Evolutionary conservation across 768 basidiomycete genomes (phyloP), one percentile per base, ranked within the genome.

Genomic region (Lentinula sp.): DNA sequence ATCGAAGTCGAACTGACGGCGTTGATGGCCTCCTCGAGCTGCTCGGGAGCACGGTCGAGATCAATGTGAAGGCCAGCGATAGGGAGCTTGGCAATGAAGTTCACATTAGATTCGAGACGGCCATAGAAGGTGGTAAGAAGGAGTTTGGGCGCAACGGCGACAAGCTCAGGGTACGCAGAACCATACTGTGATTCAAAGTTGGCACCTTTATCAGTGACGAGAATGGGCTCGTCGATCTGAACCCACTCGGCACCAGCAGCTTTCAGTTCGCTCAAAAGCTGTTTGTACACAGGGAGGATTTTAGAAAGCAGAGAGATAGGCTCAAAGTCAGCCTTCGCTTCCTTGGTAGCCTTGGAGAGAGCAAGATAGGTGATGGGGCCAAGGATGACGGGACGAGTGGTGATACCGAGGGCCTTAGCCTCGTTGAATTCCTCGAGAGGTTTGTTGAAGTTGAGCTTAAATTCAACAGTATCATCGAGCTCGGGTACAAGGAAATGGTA

Each of bases 401-500:
- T 77, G 71, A 98, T 78, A 65, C 97, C 97, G 65, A 85, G 84
- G 48, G 80, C 90, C 81, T 96, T 88, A 61, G 97, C 97, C 80
- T 99, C 97, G 65, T 90, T 86, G 81, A 85, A 98, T 73, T 97
- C 93, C 69, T 88, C 87, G 63, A 98, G 85, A 51, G 90, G 86
- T 82, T 98, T 97, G 89, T 96, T 96, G 79, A 87, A 88, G 79
- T 89, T 85, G 72, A 99, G 81, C 78, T 96, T 94, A 86, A 98
- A 98, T 66, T 96, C 87, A 35, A 88, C 91, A 69, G 84, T 79
- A 57, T 92, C 90, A 8, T 91, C 91, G 76, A 97, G 85, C 78
- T 97, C 97, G 60, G 95, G 95, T 62, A 98, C 97, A 74, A 98
- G 95, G 71, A 88, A 95, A 81, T 98, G 95, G 81, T 97, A 98